These are phyloP conservation scores for Chiua virens DNA, from an alignment of 768 basidiomycete genomes.

Conservation along the genomic window DNA sequence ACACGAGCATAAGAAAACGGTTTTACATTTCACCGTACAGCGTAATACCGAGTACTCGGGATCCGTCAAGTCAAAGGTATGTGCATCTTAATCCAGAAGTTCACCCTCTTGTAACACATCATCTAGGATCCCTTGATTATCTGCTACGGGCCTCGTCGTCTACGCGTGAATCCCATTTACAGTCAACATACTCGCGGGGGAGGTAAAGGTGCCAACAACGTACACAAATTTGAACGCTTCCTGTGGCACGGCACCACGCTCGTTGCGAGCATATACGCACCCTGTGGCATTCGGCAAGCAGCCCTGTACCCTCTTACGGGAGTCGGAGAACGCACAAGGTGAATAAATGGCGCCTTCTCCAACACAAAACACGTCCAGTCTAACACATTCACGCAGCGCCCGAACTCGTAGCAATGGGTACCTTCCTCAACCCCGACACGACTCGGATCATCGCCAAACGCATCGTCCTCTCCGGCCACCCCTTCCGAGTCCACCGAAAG, in stretches of 20 bases:
- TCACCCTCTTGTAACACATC: not conserved
- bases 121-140: constrained; percentile 81
- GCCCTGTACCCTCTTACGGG: constrained; percentile 74
- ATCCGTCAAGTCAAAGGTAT: constrained; percentile 88
- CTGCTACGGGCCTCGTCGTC: constrained; percentile 84
- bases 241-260: constrained; percentile 77
- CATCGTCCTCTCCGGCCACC: constrained; percentile 93
- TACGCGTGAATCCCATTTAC: constrained; percentile 84
- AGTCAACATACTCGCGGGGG: constrained; percentile 91
- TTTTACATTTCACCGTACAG: constrained; percentile 89
- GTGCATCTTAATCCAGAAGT: not conserved
- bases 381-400: constrained; percentile 47
- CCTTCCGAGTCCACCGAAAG: constrained; percentile 96
- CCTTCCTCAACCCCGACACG: constrained; percentile 85
- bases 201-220: constrained; percentile 91
- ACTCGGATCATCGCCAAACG: constrained; percentile 91
- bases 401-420: constrained; percentile 85
- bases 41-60: constrained; percentile 92
- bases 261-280: constrained; percentile 88
- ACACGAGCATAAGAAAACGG: constrained; percentile 95
- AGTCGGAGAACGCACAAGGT: constrained; percentile 70
- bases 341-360: not conserved
- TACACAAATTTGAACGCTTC: constrained; percentile 94
- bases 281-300: constrained; percentile 80
- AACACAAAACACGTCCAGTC: too few relatives aligned